Percentiles rank a stretch among this genome's conserved stretches.
Evolutionary conservation across 2,329 filamentous ascomycete genomes (phyloP).

Genomic region (Fusarium xylarioides): DNA sequence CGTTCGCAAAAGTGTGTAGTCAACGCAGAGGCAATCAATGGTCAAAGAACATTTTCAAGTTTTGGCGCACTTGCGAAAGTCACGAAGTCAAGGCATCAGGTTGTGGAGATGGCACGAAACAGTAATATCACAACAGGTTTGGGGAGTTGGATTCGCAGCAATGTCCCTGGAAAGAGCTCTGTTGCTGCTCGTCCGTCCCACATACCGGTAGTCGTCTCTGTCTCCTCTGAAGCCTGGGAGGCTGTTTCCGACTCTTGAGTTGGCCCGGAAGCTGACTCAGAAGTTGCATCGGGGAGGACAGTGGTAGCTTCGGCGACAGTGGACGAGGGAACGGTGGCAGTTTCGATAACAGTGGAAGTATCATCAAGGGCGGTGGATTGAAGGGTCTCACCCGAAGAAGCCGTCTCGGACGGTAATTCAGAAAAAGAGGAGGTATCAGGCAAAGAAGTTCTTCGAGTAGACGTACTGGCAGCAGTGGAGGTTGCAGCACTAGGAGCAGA

Average conservation of each 20-base stretch:
- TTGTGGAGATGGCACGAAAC: conserved; percentile 13
- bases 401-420: conserved; percentile 41
- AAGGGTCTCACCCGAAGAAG: conserved; percentile 39
- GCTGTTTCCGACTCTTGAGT: conserved; percentile 21
- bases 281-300: conserved; percentile 7
- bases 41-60: not conserved
- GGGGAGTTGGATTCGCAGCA: conserved; percentile 25
- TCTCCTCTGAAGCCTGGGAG: conserved; percentile 23
- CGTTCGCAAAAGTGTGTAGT: not conserved
- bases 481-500: conserved; percentile 37
- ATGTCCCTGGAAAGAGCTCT: conserved; percentile 10
- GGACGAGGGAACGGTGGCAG: conserved; percentile 17
- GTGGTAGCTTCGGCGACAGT: conserved; percentile 7
- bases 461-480: conserved; percentile 47
- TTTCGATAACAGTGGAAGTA: conserved; percentile 24
- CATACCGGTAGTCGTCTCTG: conserved; percentile 44
- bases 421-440: conserved; percentile 43
- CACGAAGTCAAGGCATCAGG: not conserved
- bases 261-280: conserved; percentile 14
- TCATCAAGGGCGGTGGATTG: conserved; percentile 30
- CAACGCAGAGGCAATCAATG: conserved; percentile 13
- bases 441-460: conserved; percentile 41
- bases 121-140: conserved; percentile 30
- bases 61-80: conserved; percentile 39
- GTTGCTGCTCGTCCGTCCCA: conserved; percentile 37